phyloP scores from a whole-genome alignment of 176 grass and related monocot genomes.

The Oryza officinalis region DNA sequence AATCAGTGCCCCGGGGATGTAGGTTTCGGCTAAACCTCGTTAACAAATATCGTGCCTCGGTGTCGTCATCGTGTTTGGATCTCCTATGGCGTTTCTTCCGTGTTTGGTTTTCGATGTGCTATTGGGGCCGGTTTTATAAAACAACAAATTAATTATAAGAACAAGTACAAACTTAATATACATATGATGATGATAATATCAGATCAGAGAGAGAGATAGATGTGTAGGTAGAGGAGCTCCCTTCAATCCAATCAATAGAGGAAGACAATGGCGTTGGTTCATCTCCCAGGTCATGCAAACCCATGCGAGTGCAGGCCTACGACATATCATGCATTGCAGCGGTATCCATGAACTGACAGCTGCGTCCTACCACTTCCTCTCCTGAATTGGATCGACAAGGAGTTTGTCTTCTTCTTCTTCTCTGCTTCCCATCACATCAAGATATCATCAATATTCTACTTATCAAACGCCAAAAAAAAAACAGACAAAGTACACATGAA shows the following conservation, averaged over 20 bases:
- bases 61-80: too few relatives aligned
- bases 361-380: conserved; percentile 64
- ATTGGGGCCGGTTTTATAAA: too few relatives aligned
- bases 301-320: conserved; percentile 45
- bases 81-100: too few relatives aligned
- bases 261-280: conserved; percentile 57
- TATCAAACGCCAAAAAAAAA: too few relatives aligned
- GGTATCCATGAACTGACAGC: conserved; percentile 85
- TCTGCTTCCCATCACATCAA: background rate
- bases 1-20: too few relatives aligned
- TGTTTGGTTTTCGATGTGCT: too few relatives aligned
- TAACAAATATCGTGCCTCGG: too few relatives aligned
- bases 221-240: conserved; percentile 45
- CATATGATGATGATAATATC: background rate
- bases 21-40: too few relatives aligned
- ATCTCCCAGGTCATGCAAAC: conserved; percentile 73
- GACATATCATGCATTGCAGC: conserved; percentile 41
- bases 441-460: background rate
- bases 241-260: conserved; percentile 90
- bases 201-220: conserved; percentile 31
- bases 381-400: conserved; percentile 72
- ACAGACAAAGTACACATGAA: too few relatives aligned
- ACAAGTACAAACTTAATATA: background rate
- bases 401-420: conserved; percentile 44
- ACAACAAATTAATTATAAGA: background rate